Base-by-base conservation (phyloP, 352 stramenopile genomes). In the Blastocystis sp. region DNA sequence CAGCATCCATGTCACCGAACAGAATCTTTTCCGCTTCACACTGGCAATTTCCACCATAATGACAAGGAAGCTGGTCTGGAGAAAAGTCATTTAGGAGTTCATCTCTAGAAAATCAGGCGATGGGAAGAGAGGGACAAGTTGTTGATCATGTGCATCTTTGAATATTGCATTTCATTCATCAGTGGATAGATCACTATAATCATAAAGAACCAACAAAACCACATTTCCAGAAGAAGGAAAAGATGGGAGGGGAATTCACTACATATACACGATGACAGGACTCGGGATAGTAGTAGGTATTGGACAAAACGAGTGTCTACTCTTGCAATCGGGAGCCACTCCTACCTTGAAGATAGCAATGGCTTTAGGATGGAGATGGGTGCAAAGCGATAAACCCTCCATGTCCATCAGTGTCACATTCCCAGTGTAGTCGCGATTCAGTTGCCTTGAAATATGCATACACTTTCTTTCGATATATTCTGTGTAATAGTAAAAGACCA, bases 341-440 rank as follows among this genome's bases (percentile, higher is more conserved):
- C 7, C 2, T 11, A 59, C 24, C 42, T 46, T 72, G 42, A 72
- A 72, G 21, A 72, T 72, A 9, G 34, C 42, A 6, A 72, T 72
- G 14, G 61, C 61, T 44, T 72, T 72, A 0, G 61, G 61, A 46
- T 72, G 29, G 61, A 72, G n/a, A 44, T 72, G 61, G 2, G 34
- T 72, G 1, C 61, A 32, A 1, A 72, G 14, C 42, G 61, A 72
- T 27, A 72, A 44, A 1, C 61, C 61, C 42, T 72, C 24, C 61
- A 72, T 72, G 42, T 72, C 61, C 61, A 72, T 72, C n/a, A 72
- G 8, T n/a, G 61, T 72, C 42, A 72, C 61, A 44, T 72, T 72
- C 1, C 61, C 61, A 36, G 61, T 72, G 32, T 72, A 72, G 42
- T 72, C 61, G 6, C 61, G 24, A 9, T 46, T 8, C 32, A 72